Evolutionary conservation across 2,329 filamentous ascomycete genomes (phyloP).

Genomic region (Fusarium falciforme): DNA sequence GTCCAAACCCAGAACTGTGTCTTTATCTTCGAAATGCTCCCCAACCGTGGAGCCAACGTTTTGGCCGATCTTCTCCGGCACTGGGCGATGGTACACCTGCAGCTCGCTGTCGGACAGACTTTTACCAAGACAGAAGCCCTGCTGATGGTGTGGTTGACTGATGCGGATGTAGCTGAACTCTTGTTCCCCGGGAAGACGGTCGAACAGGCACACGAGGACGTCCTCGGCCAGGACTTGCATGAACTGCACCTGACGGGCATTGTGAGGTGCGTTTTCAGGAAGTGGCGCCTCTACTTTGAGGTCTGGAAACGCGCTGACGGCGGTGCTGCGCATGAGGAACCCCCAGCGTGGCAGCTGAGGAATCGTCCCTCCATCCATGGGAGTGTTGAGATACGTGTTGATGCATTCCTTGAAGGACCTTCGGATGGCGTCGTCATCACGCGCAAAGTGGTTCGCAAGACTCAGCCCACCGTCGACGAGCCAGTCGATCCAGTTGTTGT

Average conservation of each 20-base stretch:
- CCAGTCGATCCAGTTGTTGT: background rate
- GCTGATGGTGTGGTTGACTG: background rate
- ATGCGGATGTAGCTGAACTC: background rate
- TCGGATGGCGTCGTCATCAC: background rate
- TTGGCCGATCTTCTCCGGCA: background rate
- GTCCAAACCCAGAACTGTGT: background rate
- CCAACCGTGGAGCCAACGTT: background rate
- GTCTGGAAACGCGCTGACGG: background rate
- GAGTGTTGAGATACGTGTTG: conserved; percentile 48
- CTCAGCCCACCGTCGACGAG: background rate
- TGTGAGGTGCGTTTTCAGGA: background rate
- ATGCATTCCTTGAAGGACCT: background rate
- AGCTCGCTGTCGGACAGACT: background rate
- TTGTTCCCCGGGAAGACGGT: background rate
- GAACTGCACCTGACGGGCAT: background rate
- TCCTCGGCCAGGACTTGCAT: background rate
- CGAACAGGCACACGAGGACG: background rate
- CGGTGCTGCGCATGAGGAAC: background rate
- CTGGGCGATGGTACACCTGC: background rate
- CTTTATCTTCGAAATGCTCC: background rate
- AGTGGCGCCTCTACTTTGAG: background rate
- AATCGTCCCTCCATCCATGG: background rate
- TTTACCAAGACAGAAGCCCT: background rate
- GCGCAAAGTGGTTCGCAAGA: background rate
- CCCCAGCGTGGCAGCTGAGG: background rate